These are phyloP conservation scores for Starmerella sp. DNA, from an alignment of 805 yeast species.

Conservation along the genomic window DNA sequence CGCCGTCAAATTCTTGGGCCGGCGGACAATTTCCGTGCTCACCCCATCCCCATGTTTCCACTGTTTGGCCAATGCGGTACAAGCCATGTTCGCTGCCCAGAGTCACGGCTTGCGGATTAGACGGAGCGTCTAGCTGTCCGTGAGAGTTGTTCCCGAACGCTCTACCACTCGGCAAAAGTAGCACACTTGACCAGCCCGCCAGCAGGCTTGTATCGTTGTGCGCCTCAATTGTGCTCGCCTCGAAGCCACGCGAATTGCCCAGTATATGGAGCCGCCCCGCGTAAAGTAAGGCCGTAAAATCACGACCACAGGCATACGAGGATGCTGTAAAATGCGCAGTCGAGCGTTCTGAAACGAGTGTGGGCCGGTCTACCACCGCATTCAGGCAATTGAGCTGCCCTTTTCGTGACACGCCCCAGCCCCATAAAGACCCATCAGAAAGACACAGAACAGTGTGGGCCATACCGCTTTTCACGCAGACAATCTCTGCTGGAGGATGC, in stretches of 20 bases:
- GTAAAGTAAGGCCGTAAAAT: conserved; percentile 36
- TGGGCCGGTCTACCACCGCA: conserved; percentile 1
- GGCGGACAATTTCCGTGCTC: conserved; percentile 94
- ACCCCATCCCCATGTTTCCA: conserved; percentile 95
- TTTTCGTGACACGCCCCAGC: conserved; percentile 61
- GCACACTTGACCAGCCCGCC: conserved; percentile 22
- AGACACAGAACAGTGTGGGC: conserved; percentile 27
- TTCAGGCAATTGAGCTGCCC: conserved; percentile 37
- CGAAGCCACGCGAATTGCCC: conserved; percentile 26
- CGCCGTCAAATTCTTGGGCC: conserved; percentile 2
- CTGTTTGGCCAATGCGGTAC: conserved; percentile 28
- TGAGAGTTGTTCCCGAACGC: conserved; percentile 71
- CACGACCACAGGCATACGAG: conserved; percentile 42
- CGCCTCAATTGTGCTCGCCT: background rate
- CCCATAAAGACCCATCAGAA: conserved; percentile 38
- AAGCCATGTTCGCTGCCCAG: conserved; percentile 88
- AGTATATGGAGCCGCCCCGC: conserved; percentile 21
- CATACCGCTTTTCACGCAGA: conserved; percentile 25
- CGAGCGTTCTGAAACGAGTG: background rate
- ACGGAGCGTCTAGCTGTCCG: conserved; percentile 42
- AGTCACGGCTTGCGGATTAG: conserved; percentile 23
- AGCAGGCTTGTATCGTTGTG: background rate
- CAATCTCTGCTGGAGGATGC: conserved; percentile 14
- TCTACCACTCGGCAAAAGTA: conserved; percentile 22
- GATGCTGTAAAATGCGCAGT: background rate